Evolutionary conservation across 345 rosid genomes (phyloP), one percentile per base, ranked within the genome.

Genomic region (Syzygium jambos): DNA sequence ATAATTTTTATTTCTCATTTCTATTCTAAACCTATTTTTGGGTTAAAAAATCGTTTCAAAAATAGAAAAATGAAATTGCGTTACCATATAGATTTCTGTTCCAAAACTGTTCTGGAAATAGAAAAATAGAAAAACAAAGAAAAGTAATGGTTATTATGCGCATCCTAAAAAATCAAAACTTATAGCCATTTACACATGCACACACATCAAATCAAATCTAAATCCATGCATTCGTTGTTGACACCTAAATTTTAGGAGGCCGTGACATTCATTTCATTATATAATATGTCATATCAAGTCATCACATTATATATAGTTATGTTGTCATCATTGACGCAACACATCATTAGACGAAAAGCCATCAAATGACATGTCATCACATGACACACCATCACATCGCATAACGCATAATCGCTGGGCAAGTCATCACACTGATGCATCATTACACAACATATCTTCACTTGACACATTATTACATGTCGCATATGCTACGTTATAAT

Each of bases 331-430:
- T 12, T 59, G 68, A 14, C 16, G 11, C 68, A 59, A 27, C 8
- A 4, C 1, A 2, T 59, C 13, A 27, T 59, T n/a, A 27, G 12
- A 59, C 27, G 34, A 12, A 14, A 27, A 3, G 34, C 7, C 30
- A 12, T 59, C 68, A 59, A 12, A 27, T 59, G 16, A 6, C 46
- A 43, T 43, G 46, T 43, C 46, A 43, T 43, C 46, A 43, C 46
- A 43, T 43, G 46, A 59, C 68, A 59, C 0, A 0, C 0, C 68
- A 59, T 27, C 17, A 59, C 0, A 59, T 27, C 23, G n/a, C 63
- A 56, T 0, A 0, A 59, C 0, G 4, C 8, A 43, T 27, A 11
- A n/a, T 59, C 4, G 0, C 30, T 59, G 0, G 1, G 34, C 4
- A 59, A 27, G 68, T 59, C 8, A 2, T 11, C 68, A n/a, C n/a